Percentiles rank a stretch among this genome's conserved stretches.
Conservation (phyloP, 2,329 filamentous ascomycete species). For the Myriangium duriaei region DNA sequence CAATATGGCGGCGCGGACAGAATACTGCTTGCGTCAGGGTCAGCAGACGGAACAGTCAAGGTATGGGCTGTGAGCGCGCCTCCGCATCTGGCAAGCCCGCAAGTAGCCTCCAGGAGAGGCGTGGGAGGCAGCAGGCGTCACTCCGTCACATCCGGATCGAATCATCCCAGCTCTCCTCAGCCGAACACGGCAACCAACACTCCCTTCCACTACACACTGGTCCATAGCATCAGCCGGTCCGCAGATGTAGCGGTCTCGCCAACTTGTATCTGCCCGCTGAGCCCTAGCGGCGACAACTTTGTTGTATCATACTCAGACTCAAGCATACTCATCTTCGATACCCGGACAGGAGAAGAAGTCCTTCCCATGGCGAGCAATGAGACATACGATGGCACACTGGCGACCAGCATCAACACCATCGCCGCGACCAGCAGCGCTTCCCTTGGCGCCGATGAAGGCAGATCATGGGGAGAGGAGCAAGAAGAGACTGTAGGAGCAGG, state of each 20-base stretch:
- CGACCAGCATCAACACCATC: slow-evolving; percentile 77
- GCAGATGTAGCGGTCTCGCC: slow-evolving; percentile 47
- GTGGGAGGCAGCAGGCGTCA: slow-evolving; percentile 68
- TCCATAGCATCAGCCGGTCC: slow-evolving; percentile 69
- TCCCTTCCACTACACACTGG: slow-evolving; percentile 74
- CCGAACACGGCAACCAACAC: slow-evolving; percentile 74
- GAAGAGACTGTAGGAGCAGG: slow-evolving; percentile 66
- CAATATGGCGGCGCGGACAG: slow-evolving; percentile 71
- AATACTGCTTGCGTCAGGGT: slow-evolving; percentile 80
- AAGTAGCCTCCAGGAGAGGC: slow-evolving; percentile 56
- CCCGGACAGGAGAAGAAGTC: slow-evolving; percentile 78
- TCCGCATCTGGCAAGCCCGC: slow-evolving; percentile 71
- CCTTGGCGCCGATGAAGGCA: slow-evolving; percentile 59
- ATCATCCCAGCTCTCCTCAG: slow-evolving; percentile 81
- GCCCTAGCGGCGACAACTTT: slow-evolving; percentile 70
- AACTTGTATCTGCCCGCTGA: slow-evolving; percentile 87
- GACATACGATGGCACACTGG: slow-evolving; percentile 79
- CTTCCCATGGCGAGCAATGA: slow-evolving; percentile 87
- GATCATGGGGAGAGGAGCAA: slow-evolving; percentile 54
- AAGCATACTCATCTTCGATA: slow-evolving; percentile 83
- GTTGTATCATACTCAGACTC: slow-evolving; percentile 89
- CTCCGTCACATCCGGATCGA: slow-evolving; percentile 87
- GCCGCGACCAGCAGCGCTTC: slow-evolving; percentile 58
- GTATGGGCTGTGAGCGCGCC: slow-evolving; percentile 91
- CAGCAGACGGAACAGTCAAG: slow-evolving; percentile 80